Base-by-base conservation (phyloP, 1,139 yeast genomes). In the Nakaseomyces nivariensis region DNA sequence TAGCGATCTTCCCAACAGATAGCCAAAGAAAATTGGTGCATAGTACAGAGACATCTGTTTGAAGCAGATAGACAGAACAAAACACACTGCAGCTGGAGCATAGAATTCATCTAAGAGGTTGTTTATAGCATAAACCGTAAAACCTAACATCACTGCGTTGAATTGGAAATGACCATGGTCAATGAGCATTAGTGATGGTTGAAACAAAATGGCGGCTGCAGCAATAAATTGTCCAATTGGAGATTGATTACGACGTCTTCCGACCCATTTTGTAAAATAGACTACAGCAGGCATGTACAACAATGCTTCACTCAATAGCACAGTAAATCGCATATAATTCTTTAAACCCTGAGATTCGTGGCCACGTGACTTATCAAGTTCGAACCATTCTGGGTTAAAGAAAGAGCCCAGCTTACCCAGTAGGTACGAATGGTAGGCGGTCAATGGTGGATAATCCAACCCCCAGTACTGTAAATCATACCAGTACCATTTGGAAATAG, bases 91-190 rank as follows among this genome's bases (percentile, higher is more conserved):
- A 0, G 95, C 94, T 42, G 82, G 59, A 3, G 79, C 72, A 50
- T 81, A 75, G 59, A 80, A 78, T 38, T 81, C 85, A 51, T 79
- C 77, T 43, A 85, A 67, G 48, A 90, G 71, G 55, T 82, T 82
- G 50, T 79, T 79, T 37, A 89, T 70, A 0, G 95, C 75, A 54
- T 81, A 72, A 36, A 92, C 71, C 11, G 90, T 75, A 36, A 88
- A 72, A 0, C 98, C 98, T 47, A 94, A 77, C 97, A 94, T 92
- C 17, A 92, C 95, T 0, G 90, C 79, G 62, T 94, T 92, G 69
- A 81, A 90, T 69, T 94, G 98, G 69, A 92, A 94, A 68, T 94
- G 98, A 9, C 98, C 98, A 67, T 94, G 97, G 64, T 94, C 99
- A 51, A 94, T 82, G 51, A 94, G 73, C 44, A 86, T 76, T 55